Evolutionary conservation across 1,139 yeast species (phyloP).

Genomic region (Wickerhamiella infanticola): DNA sequence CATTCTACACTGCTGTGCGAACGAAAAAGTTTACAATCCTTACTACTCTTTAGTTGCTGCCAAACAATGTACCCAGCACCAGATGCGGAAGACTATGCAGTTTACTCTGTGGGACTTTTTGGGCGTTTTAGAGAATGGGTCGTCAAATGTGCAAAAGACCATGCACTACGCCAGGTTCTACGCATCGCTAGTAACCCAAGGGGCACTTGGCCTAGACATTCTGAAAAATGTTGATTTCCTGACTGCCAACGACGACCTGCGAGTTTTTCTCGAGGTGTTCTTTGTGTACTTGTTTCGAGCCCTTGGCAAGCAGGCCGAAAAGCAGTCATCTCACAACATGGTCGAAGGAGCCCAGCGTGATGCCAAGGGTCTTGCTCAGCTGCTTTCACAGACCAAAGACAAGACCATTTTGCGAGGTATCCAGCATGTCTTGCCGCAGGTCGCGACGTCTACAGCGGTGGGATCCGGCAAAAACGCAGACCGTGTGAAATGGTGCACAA

Average conservation of each 20-base stretch:
- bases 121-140: conserved; percentile 44
- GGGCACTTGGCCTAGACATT: conserved; percentile 54
- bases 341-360: conserved; percentile 26
- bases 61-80: conserved; percentile 55
- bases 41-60: conserved; percentile 72
- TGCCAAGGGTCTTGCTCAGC: conserved; percentile 38
- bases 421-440: conserved; percentile 34
- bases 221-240: conserved; percentile 62
- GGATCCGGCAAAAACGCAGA: conserved; percentile 9
- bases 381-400: conserved; percentile 46
- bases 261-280: conserved; percentile 56
- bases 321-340: conserved; percentile 16
- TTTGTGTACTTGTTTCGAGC: conserved; percentile 52
- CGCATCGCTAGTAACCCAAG: conserved; percentile 60
- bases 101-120: conserved; percentile 80
- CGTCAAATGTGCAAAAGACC: conserved; percentile 15
- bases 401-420: conserved; percentile 57
- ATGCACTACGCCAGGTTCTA: conserved; percentile 67
- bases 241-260: conserved; percentile 50
- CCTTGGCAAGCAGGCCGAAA: conserved; percentile 42
- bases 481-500: conserved; percentile 13
- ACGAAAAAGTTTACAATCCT: conserved; percentile 79
- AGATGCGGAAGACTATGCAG: conserved; percentile 69
- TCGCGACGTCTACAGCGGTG: conserved; percentile 23
- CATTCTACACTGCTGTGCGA: conserved; percentile 66